Conservation (phyloP, 345 rosid species). For the Bruguiera sexangula region DNA sequence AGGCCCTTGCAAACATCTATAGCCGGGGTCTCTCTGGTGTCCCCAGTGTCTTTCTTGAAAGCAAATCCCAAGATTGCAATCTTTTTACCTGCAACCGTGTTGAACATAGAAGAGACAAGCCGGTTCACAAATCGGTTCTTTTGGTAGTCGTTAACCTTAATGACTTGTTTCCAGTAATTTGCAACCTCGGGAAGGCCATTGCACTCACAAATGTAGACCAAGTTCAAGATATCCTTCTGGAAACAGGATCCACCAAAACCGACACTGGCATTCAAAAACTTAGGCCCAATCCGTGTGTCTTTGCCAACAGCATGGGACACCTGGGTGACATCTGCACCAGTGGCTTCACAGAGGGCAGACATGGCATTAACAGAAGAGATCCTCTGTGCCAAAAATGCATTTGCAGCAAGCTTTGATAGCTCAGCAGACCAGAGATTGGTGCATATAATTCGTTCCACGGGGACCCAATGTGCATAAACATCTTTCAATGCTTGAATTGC, state of each 20-base stretch:
- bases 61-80: slow-evolving; percentile 18
- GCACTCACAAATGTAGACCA: too few species aligned
- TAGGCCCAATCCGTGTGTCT: slow-evolving; percentile 29
- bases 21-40: slow-evolving; percentile 28
- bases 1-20: slow-evolving; percentile 30
- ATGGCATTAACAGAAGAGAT: too few species aligned
- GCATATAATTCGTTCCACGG: slow-evolving; percentile 26
- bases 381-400: slow-evolving; percentile 25
- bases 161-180: slow-evolving; percentile 31
- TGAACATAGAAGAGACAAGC: too few species aligned
- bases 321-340: slow-evolving; percentile 28
- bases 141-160: slow-evolving; percentile 20
- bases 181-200: slow-evolving; percentile 24
- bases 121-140: too few species aligned
- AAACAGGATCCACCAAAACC: too few species aligned
- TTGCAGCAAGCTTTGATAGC: slow-evolving; percentile 30
- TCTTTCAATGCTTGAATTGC: slow-evolving; percentile 24
- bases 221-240: too few species aligned
- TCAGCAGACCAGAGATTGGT: slow-evolving; percentile 35
- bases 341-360: too few species aligned
- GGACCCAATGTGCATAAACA: slow-evolving; percentile 35
- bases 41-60: too few species aligned
- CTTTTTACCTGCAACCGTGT: slow-evolving; percentile 30
- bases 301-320: slow-evolving; percentile 30
- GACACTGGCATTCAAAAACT: slow-evolving; percentile 4